phyloP scores from a whole-genome alignment of 345 rosid genomes.

The Salix brachista region DNA sequence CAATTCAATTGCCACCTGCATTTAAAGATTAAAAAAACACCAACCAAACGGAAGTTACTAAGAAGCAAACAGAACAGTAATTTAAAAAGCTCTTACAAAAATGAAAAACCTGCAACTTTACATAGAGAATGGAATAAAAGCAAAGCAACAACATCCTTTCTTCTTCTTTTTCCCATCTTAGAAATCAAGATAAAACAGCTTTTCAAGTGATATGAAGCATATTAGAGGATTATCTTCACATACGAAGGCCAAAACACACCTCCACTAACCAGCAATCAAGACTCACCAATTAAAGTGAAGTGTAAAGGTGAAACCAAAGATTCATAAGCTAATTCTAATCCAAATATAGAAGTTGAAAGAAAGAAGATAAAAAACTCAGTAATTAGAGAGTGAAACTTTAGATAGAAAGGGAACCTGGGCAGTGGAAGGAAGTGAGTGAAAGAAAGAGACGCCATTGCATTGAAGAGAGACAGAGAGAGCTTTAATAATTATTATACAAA shows the following conservation, averaged over 20 bases:
- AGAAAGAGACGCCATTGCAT: slow-evolving; percentile 58
- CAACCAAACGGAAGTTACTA: neutral
- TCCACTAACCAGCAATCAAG: neutral
- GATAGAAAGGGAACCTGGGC: slow-evolving; percentile 53
- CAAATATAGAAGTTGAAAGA: neutral
- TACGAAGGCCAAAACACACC: neutral
- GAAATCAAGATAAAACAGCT: neutral
- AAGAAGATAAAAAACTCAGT: slow-evolving; percentile 2
- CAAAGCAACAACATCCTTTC: too few relatives aligned
- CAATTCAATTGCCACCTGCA: slow-evolving; percentile 51
- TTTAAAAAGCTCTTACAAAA: neutral
- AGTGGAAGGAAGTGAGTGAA: slow-evolving; percentile 49
- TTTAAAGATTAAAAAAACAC: neutral
- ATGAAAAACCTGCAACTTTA: neutral
- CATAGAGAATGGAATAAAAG: too few relatives aligned
- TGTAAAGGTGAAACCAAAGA: neutral
- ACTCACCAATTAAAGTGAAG: neutral
- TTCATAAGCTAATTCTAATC: neutral
- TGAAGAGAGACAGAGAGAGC: too few relatives aligned
- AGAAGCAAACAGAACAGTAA: neutral
- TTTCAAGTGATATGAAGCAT: neutral
- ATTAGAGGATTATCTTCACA: neutral
- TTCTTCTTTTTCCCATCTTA: neutral
- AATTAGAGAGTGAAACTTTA: slow-evolving; percentile 5
- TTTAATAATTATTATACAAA: too few relatives aligned